Evolutionary conservation across 2,329 filamentous ascomycete genomes (phyloP).

Genomic region (Aspergillus tamarii): DNA sequence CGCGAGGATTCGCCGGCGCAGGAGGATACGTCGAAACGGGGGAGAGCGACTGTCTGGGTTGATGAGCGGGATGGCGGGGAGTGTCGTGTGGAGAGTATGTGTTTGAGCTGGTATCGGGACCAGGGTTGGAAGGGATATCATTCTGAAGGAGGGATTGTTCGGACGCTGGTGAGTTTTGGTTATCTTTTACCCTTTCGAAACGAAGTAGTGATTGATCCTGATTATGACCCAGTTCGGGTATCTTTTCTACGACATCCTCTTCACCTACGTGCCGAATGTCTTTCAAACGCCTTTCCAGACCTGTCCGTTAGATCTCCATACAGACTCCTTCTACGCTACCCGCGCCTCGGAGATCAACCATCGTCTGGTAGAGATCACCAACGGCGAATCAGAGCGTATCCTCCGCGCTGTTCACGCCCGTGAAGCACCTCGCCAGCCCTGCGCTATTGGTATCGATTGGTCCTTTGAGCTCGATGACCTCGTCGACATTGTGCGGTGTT

Average conservation of each 20-base stretch:
- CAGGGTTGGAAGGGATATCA: constrained; percentile 95
- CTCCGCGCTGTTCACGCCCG: constrained; percentile 69
- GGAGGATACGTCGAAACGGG: constrained; percentile 33
- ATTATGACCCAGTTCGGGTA: constrained; percentile 64
- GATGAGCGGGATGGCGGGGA: constrained; percentile 73
- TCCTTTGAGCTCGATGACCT: constrained; percentile 79
- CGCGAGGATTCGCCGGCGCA: constrained; percentile 51
- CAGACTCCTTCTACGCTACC: constrained; percentile 85
- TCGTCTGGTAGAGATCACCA: constrained; percentile 81
- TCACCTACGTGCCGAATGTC: constrained; percentile 91
- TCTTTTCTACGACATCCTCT: constrained; percentile 90
- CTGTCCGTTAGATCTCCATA: constrained; percentile 88
- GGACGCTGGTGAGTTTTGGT: constrained; percentile 65
- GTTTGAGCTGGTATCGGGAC: constrained; percentile 78
- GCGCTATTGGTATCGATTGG: constrained; percentile 92
- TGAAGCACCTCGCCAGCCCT: constrained; percentile 73
- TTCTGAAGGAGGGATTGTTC: constrained; percentile 84
- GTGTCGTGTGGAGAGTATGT: constrained; percentile 93
- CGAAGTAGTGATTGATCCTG: not conserved
- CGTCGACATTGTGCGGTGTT: constrained; percentile 75
- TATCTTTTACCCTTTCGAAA: not conserved
- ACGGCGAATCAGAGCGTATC: constrained; percentile 72
- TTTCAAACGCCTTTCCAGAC: constrained; percentile 97
- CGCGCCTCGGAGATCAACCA: constrained; percentile 89
- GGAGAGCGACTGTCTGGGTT: constrained; percentile 76